phyloP scores from a whole-genome alignment of 2,329 filamentous ascomycete genomes.

The Hypoxylon sp. region DNA sequence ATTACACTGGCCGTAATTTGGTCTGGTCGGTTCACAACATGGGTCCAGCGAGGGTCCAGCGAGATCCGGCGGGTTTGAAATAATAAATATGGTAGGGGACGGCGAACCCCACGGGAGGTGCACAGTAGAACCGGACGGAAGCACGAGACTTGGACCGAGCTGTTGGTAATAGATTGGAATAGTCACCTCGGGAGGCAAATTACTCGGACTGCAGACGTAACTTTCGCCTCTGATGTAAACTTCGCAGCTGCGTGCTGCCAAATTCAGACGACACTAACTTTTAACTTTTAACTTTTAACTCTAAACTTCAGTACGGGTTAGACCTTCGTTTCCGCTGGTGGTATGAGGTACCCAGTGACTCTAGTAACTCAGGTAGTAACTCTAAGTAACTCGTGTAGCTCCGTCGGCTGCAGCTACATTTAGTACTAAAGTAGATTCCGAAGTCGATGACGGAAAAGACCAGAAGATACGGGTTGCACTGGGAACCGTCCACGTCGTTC shows the following conservation, averaged over 20 bases:
- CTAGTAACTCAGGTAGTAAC: background rate
- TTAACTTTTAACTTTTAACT: slow-evolving; percentile 7
- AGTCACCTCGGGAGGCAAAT: slow-evolving; percentile 26
- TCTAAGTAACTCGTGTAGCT: slow-evolving; percentile 9
- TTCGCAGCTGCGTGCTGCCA: slow-evolving; percentile 34
- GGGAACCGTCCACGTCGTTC: background rate
- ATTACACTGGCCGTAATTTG: slow-evolving; percentile 20
- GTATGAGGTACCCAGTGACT: no score
- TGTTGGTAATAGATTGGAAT: slow-evolving; percentile 28
- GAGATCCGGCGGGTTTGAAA: slow-evolving; percentile 20
- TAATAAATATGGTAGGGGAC: slow-evolving; percentile 26
- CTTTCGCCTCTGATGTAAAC: slow-evolving; percentile 25
- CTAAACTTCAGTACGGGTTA: slow-evolving; percentile 15
- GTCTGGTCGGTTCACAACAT: slow-evolving; percentile 8
- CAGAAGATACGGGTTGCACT: background rate
- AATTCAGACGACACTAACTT: slow-evolving; percentile 15
- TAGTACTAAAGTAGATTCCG: slow-evolving; percentile 7
- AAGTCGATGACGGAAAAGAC: slow-evolving; percentile 17
- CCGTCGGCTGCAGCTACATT: slow-evolving; percentile 10
- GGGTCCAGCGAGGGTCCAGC: background rate
- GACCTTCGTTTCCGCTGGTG: slow-evolving; percentile 10
- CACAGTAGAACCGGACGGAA: slow-evolving; percentile 25
- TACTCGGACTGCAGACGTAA: slow-evolving; percentile 18
- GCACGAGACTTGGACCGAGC: slow-evolving; percentile 35
- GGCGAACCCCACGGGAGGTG: slow-evolving; percentile 15